Percentiles rank a stretch among this genome's conserved stretches.
Conservation (phyloP, 169 alveolate species). For the Miamiensis avidus region DNA sequence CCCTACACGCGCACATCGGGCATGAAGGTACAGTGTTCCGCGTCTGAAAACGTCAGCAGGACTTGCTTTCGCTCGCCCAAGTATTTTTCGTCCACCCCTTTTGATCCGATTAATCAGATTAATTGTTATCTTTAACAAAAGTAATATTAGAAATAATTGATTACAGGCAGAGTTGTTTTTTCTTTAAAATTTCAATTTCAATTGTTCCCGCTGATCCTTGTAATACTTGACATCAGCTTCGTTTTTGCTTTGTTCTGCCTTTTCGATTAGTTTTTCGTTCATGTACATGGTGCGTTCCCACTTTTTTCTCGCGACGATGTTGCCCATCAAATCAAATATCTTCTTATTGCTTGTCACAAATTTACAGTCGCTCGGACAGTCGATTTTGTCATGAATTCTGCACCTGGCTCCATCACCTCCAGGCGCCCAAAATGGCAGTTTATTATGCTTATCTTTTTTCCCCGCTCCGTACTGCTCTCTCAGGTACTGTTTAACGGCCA, state of each 20-base stretch:
- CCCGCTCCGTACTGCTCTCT: not conserved
- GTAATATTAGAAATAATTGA: no score
- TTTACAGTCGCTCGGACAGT: not conserved
- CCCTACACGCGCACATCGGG: constrained; percentile 2
- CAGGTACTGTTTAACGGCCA: not conserved
- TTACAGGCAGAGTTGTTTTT: no score
- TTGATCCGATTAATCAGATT: no score
- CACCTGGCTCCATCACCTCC: constrained; percentile 10
- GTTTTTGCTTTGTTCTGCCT: not conserved
- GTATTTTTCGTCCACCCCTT: constrained; percentile 21
- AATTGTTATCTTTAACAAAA: no score
- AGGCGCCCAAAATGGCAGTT: constrained; percentile 36
- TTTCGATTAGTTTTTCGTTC: not conserved
- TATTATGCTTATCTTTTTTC: constrained; percentile 9
- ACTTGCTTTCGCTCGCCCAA: constrained; percentile 8
- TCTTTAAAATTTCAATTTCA: no score
- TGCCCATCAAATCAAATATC: not conserved
- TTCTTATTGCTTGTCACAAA: not conserved
- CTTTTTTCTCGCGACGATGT: no score
- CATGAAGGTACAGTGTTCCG: constrained; percentile 29
- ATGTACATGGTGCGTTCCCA: not conserved
- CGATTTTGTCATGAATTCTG: not conserved
- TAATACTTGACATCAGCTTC: constrained; percentile 7
- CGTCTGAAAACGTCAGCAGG: constrained; percentile 33
- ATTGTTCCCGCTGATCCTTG: no score